A percentile compares a stretch with the other conserved stretches of the same genome.
phyloP scores from a whole-genome alignment of 371 early-diverging fungal genomes.

The Rhizopus stolonifer region DNA sequence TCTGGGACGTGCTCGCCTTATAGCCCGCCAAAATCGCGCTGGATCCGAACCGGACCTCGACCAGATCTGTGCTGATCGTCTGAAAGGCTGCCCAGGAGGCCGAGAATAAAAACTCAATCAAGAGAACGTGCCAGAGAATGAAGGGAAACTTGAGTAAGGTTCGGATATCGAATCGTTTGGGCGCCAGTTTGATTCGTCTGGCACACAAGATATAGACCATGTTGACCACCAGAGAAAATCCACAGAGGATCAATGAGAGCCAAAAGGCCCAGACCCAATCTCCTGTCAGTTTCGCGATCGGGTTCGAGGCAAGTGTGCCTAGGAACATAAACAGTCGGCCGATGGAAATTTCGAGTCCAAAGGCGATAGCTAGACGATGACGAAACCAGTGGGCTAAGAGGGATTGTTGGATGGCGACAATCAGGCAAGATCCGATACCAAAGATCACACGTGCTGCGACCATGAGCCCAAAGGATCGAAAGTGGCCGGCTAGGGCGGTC shows the following conservation, averaged over 20 bases:
- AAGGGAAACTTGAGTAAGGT: slow-evolving; percentile 56
- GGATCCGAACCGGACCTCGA: slow-evolving; percentile 61
- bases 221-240: slow-evolving; percentile 61
- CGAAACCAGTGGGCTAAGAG: slow-evolving; percentile 74
- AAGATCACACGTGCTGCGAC: slow-evolving; percentile 63
- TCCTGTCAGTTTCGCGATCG: slow-evolving; percentile 32
- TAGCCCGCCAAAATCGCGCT: slow-evolving; percentile 58
- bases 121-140: slow-evolving; percentile 65
- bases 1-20: slow-evolving; percentile 65
- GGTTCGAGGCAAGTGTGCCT: slow-evolving; percentile 33
- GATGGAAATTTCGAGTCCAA: slow-evolving; percentile 65
- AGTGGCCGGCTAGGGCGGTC: slow-evolving; percentile 58
- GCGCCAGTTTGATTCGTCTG: slow-evolving; percentile 59
- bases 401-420: slow-evolving; percentile 70
- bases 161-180: slow-evolving; percentile 60
- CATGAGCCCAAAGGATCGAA: slow-evolving; percentile 53
- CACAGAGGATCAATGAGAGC: slow-evolving; percentile 61
- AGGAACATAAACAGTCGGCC: slow-evolving; percentile 57
- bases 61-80: slow-evolving; percentile 71
- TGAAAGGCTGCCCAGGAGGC: slow-evolving; percentile 74
- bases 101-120: slow-evolving; percentile 64
- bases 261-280: slow-evolving; percentile 39
- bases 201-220: slow-evolving; percentile 53
- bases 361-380: slow-evolving; percentile 55
- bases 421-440: slow-evolving; percentile 68